These are phyloP conservation scores for Tuber aestivum DNA, from an alignment of 495 filamentous ascomycete species.

Conservation along the genomic window DNA sequence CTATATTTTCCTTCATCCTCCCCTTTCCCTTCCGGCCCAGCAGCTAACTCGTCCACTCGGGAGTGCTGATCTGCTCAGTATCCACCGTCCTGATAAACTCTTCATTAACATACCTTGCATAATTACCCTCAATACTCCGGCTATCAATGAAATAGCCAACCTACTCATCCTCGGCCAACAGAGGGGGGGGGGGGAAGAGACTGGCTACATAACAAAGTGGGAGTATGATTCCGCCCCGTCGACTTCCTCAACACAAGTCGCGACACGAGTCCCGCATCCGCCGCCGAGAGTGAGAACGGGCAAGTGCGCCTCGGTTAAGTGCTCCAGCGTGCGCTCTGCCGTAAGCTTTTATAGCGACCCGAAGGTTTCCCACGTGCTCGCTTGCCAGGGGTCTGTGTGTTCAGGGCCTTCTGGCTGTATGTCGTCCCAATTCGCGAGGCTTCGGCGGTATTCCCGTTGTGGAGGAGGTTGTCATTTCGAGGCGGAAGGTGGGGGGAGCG, in stretches of 20 bases:
- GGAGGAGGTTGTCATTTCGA: too few species aligned
- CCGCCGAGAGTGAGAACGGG: constrained; percentile 26
- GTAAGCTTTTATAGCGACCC: constrained; percentile 21
- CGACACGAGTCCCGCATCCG: constrained; percentile 25
- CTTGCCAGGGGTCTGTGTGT: constrained; percentile 25
- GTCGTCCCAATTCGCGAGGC: constrained; percentile 22
- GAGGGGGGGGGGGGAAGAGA: neutral
- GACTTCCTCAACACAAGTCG: constrained; percentile 27
- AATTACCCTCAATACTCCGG: constrained; percentile 29
- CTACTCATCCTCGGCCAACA: too few species aligned
- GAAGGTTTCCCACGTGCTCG: constrained; percentile 23
- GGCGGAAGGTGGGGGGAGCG: too few species aligned
- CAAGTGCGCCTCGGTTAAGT: constrained; percentile 22
- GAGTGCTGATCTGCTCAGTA: constrained; percentile 27
- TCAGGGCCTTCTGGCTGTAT: constrained; percentile 21
- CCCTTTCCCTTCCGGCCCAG: constrained; percentile 15
- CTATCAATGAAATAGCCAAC: constrained; percentile 13
- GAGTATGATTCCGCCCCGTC: constrained; percentile 36
- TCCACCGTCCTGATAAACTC: constrained; percentile 36
- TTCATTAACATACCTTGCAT: constrained; percentile 30
- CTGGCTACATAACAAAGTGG: constrained; percentile 31
- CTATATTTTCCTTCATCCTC: constrained; percentile 6
- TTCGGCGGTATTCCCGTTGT: too few species aligned
- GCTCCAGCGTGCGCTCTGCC: constrained; percentile 11
- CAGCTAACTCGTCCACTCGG: constrained; percentile 25